These are phyloP conservation scores for Chaetomiaceae sp. DNA, from an alignment of 2,329 filamentous ascomycete genomes.

Conservation along the genomic window DNA sequence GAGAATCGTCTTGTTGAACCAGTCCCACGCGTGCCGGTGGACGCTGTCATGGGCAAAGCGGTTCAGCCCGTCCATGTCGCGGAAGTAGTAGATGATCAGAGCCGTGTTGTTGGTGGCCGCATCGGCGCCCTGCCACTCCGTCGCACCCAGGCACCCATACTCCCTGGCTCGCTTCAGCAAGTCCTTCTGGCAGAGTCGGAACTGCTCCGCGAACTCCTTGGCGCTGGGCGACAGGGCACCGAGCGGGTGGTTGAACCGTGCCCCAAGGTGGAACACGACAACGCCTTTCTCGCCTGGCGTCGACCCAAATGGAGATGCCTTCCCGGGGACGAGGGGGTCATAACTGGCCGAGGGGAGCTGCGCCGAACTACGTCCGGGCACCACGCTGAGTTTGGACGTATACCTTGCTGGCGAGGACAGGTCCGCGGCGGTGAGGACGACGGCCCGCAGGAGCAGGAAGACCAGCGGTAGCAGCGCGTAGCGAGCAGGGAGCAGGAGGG, in stretches of 20 bases:
- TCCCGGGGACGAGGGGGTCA: not conserved
- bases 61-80: constrained; percentile 44
- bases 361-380: constrained; percentile 34
- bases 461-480: constrained; percentile 35
- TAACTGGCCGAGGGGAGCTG: constrained; percentile 29
- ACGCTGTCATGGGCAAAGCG: constrained; percentile 46
- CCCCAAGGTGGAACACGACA: constrained; percentile 43
- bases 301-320: constrained; percentile 23
- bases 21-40: constrained; percentile 48
- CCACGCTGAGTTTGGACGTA: constrained; percentile 24
- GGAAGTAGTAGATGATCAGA: constrained; percentile 48
- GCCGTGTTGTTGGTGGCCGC: constrained; percentile 37
- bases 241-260: constrained; percentile 46
- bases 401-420: constrained; percentile 16
- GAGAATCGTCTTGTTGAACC: constrained; percentile 34
- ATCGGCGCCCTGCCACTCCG: constrained; percentile 36
- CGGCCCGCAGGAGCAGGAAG: constrained; percentile 30
- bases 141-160: constrained; percentile 45
- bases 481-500: constrained; percentile 31
- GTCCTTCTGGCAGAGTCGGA: constrained; percentile 32
- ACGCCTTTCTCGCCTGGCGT: constrained; percentile 30
- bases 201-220: constrained; percentile 36
- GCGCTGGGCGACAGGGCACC: constrained; percentile 44
- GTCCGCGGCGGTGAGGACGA: constrained; percentile 31
- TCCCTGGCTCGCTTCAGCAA: constrained; percentile 34